phyloP scores from a whole-genome alignment of 805 yeast genomes.

The Candida patagonica region DNA sequence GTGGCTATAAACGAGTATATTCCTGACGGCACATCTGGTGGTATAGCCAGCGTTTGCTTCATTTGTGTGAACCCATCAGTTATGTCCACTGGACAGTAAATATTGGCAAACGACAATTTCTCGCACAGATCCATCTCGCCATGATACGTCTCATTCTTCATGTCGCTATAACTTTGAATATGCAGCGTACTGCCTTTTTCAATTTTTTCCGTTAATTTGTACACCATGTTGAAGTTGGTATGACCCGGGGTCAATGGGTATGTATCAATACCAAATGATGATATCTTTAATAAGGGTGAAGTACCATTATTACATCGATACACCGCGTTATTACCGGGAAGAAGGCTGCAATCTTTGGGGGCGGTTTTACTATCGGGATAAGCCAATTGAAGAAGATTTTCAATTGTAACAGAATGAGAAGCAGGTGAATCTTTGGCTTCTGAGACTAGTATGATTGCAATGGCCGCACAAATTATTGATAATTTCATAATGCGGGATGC shows the following conservation, averaged over 20 bases:
- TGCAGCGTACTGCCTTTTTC: constrained; percentile 19
- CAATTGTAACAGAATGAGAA: too few relatives aligned
- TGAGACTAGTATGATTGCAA: too few relatives aligned
- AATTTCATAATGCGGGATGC: too few relatives aligned
- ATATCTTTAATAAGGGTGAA: constrained; percentile 19
- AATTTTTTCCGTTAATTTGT: constrained; percentile 16
- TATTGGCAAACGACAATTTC: constrained; percentile 18
- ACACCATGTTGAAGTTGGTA: constrained; percentile 17
- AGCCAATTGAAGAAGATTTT: constrained; percentile 4
- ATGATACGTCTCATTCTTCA: constrained; percentile 9
- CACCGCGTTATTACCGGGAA: constrained; percentile 10
- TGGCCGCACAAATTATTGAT: too few relatives aligned
- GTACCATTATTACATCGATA: constrained; percentile 15
- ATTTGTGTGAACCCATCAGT: constrained; percentile 7
- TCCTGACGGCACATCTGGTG: constrained; percentile 22
- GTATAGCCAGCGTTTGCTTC: constrained; percentile 21
- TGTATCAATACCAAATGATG: constrained; percentile 18
- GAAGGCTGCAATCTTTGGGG: constrained; percentile 8
- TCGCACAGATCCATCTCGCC: constrained; percentile 22
- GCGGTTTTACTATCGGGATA: neutral
- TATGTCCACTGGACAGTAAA: constrained; percentile 22
- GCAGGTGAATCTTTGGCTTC: too few relatives aligned
- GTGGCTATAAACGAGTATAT: constrained; percentile 23
- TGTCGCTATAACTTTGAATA: constrained; percentile 16
- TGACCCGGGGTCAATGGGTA: constrained; percentile 25